Evolutionary conservation across 1,284 basidiomycete genomes (phyloP), one percentile per base, ranked within the genome.

Genomic region (Rhodotorula sp.): DNA sequence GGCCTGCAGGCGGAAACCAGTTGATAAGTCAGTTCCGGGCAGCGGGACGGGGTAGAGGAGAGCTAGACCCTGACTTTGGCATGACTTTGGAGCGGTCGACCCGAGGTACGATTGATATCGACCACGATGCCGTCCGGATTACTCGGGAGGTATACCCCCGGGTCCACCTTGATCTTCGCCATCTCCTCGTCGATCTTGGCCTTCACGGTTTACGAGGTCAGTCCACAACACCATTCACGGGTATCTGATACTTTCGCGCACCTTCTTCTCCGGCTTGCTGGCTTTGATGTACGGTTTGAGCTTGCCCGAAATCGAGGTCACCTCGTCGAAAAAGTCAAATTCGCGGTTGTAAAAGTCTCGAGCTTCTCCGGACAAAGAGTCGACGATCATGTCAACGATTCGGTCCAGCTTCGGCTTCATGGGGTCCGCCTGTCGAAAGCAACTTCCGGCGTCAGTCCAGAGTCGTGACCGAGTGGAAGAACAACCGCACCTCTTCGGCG

Each of bases 121-220:
- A 99, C 87, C 14, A 99, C 94, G 48, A 89, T 86, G 60, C 96
- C 95, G 79, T 99, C 96, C 0, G 96, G 95, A 79, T 99, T 99
- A 79, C 91, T 94, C 0, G 96, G 96, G 54, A 99, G 84, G 80
- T 99, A 99, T 18, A 99, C 95, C 6, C 96, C 96, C 29, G 91
- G 85, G 66, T 95, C 91, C 29, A 99, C 91, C 62, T 85, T 84
- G 74, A 99, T 95, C 83, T 95, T 95, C 6, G 90, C 91, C 94
- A 99, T 99, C 81, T 99, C 96, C 80, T 99, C 95, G 80, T 99
- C 96, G 71, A 99, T 99, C 83, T 99, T 99, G 14, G 91, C 93
- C 37, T 42, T 8, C 91, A 94, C 71, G 5, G 24, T n/a, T 42
- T 3, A 14, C 57, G n/a, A 15, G 22, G 18, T 26, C 24, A 24